Evolutionary conservation across 805 yeast genomes (phyloP), one percentile per base, ranked within the genome.

Genomic region (Nakazawaea ernobii): DNA sequence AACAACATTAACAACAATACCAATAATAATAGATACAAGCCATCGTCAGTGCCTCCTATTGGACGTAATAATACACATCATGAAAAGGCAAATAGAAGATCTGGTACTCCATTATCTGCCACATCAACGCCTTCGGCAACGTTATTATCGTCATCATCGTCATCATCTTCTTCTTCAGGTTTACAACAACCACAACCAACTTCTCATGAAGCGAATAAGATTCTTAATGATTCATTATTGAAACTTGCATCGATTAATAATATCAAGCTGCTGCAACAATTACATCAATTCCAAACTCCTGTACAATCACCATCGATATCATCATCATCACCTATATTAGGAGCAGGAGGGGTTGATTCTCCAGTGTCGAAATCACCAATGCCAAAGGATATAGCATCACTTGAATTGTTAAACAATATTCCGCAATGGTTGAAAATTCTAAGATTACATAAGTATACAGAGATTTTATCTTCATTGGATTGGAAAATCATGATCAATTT

Each of bases 381-480:
- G 49, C 72, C 79, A 6, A 69, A 69, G 42, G 79, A 75, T 50
- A 68, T 79, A 52, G 73, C 81, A 3, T 77, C 72, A 42, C 69
- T 68, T 38, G 77, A 77, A 51, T 66, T 81, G 51, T 70, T 94
- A 57, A 68, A 71, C 50, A 92, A 94, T 61, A 80, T 94, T 42
- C 96, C 97, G 2, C 84, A 85, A 8, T 94, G 99, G 99, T 73
- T 94, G 63, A 84, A 95, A 63, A 75, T 90, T 10, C 70, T 92
- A 52, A 73, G 99, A 53, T 73, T 94, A 58, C 99, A 94, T 72
- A 94, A 94, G 66, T 94, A 94, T 68, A 91, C 98, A 1, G 90
- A 82, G 32, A 85, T 86, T 49, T 73, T 94, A 53, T 79, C 84
- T 57, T 82, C 80, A 52, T 71, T 84, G 53, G 72, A 76, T 26